Evolutionary conservation across 176 grass and related monocot genomes (phyloP).

Genomic region (Carex littledalei): DNA sequence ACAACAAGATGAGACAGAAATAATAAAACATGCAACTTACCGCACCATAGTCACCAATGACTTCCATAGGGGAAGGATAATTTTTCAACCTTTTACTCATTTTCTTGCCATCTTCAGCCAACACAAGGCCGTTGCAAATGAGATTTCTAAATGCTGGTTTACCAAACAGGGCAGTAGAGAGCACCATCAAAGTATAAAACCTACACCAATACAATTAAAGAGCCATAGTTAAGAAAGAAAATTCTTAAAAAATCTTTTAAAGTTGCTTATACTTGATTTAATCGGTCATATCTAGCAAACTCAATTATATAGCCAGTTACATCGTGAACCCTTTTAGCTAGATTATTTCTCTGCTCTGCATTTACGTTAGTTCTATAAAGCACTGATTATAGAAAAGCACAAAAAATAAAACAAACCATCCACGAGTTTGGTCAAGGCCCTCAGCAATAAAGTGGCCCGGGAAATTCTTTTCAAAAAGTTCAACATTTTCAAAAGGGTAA

Average conservation of each 20-base stretch:
- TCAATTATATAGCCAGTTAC: background rate
- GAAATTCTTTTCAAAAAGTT: slow-evolving; percentile 94
- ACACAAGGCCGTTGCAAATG: slow-evolving; percentile 95
- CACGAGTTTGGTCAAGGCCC: slow-evolving; percentile 94
- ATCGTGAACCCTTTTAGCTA: background rate
- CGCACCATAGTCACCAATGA: slow-evolving; percentile 85
- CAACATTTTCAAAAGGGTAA: slow-evolving; percentile 97
- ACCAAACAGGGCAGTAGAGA: slow-evolving; percentile 93
- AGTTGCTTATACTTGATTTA: background rate
- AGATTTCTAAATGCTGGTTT: slow-evolving; percentile 99
- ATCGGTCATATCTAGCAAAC: background rate
- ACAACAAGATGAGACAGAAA: background rate
- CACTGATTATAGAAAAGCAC: background rate
- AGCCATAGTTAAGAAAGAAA: background rate
- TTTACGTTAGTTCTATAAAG: background rate
- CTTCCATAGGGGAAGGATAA: slow-evolving; percentile 70
- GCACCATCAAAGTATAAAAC: slow-evolving; percentile 98
- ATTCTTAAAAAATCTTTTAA: no score
- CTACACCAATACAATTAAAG: slow-evolving; percentile 37
- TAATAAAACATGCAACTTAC: slow-evolving; percentile 46
- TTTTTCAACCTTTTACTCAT: slow-evolving; percentile 99
- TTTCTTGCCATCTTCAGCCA: slow-evolving; percentile 99
- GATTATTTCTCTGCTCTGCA: background rate
- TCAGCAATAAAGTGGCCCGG: slow-evolving; percentile 97
- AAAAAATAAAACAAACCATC: slow-evolving; percentile 58